Percentiles rank a stretch among this genome's conserved stretches.
Evolutionary conservation across 2,329 filamentous ascomycete genomes (phyloP).

Genomic region (Colletotrichum melonis): DNA sequence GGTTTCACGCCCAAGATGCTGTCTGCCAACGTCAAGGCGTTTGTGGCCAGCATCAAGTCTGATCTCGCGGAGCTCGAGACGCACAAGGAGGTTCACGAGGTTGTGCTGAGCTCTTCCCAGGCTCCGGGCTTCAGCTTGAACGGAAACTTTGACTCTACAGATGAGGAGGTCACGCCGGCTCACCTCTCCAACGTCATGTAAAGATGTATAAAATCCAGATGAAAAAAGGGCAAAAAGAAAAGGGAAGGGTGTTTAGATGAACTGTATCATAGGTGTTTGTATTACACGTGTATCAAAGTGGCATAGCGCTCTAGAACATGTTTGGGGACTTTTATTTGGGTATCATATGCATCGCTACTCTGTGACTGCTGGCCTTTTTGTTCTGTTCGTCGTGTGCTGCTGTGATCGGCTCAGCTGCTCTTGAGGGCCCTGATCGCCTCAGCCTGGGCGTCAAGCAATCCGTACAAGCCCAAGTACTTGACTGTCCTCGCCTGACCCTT

Average conservation of each 20-base stretch:
- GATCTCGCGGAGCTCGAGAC: slow-evolving; percentile 68
- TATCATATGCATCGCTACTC: slow-evolving; percentile 44
- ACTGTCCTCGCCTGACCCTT: slow-evolving; percentile 59
- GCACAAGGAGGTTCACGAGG: slow-evolving; percentile 62
- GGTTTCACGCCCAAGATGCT: slow-evolving; percentile 89
- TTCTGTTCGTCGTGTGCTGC: neutral
- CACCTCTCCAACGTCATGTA: slow-evolving; percentile 67
- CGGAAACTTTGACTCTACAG: slow-evolving; percentile 77
- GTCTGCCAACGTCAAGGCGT: slow-evolving; percentile 82
- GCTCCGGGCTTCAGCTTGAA: slow-evolving; percentile 88
- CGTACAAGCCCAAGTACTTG: slow-evolving; percentile 65
- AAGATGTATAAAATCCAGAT: slow-evolving; percentile 43
- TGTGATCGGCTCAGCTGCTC: slow-evolving; percentile 40
- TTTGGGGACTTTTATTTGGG: slow-evolving; percentile 36
- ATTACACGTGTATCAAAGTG: slow-evolving; percentile 37
- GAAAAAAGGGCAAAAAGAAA: slow-evolving; percentile 9
- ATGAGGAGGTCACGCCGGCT: slow-evolving; percentile 65
- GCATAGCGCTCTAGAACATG: slow-evolving; percentile 35
- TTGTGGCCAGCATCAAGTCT: slow-evolving; percentile 80
- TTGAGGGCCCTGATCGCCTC: slow-evolving; percentile 65
- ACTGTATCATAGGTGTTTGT: slow-evolving; percentile 54
- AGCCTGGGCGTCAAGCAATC: slow-evolving; percentile 61
- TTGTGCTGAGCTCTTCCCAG: slow-evolving; percentile 88
- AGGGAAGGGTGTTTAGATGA: slow-evolving; percentile 3
- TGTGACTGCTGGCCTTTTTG: neutral